phyloP scores from a whole-genome alignment of 129 eudicot genomes.

The Chrysanthemum makinoi region DNA sequence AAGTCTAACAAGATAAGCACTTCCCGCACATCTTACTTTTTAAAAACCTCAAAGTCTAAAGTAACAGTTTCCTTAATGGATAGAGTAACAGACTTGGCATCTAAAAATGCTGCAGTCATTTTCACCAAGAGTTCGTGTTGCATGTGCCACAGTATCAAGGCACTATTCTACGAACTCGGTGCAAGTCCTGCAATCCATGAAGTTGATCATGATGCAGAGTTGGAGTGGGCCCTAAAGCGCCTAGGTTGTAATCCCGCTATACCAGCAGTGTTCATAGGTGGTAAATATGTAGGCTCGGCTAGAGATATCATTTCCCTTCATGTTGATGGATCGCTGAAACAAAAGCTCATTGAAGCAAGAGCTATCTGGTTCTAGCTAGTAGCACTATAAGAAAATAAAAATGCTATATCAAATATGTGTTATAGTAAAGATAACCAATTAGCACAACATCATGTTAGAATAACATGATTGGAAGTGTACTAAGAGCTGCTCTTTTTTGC shows the following conservation, averaged over 20 bases:
- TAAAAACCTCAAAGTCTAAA: background rate
- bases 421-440: constrained; percentile 19
- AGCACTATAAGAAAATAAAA: constrained; percentile 15
- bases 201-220: constrained; percentile 69
- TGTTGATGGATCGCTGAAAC: constrained; percentile 72
- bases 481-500: constrained; percentile 40
- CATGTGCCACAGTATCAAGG: constrained; percentile 92
- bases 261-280: constrained; percentile 94
- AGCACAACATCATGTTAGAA: constrained; percentile 35
- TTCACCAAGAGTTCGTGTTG: constrained; percentile 94
- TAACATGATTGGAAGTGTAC: constrained; percentile 37
- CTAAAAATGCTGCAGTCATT: constrained; percentile 85
- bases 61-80: constrained; percentile 45
- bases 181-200: constrained; percentile 95
- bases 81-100: constrained; percentile 68
- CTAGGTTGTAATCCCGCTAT: constrained; percentile 74
- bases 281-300: constrained; percentile 74
- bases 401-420: constrained; percentile 10
- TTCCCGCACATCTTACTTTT: constrained; percentile 18
- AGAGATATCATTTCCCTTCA: constrained; percentile 72
- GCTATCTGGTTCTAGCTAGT: constrained; percentile 84
- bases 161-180: constrained; percentile 80
- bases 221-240: constrained; percentile 68
- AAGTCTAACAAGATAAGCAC: constrained; percentile 37
- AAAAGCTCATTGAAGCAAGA: constrained; percentile 66